These are phyloP conservation scores for Penicillium sp. DNA, from an alignment of 2,329 filamentous ascomycete genomes.

Conservation along the genomic window DNA sequence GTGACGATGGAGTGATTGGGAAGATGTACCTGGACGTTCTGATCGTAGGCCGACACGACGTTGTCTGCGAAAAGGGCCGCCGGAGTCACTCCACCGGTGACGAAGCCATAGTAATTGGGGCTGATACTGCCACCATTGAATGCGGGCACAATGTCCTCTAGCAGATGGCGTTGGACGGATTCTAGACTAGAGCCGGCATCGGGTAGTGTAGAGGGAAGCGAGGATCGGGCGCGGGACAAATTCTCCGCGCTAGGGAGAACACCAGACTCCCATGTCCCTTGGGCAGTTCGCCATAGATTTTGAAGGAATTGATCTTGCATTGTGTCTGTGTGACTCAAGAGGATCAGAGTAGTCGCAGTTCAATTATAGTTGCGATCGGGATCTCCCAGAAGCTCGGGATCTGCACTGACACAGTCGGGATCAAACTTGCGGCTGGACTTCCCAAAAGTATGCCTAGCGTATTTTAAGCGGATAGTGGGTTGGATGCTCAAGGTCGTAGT, in stretches of 20 bases:
- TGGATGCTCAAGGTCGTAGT: background rate
- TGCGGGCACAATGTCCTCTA: conserved; percentile 49
- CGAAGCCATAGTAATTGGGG: conserved; percentile 81
- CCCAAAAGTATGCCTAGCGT: conserved; percentile 3
- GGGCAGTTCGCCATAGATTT: conserved; percentile 32
- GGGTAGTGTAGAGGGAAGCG: conserved; percentile 32
- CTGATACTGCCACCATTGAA: conserved; percentile 67
- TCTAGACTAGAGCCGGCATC: conserved; percentile 33
- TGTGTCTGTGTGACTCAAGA: background rate
- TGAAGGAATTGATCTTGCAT: conserved; percentile 26
- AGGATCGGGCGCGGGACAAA: conserved; percentile 34
- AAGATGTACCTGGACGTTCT: conserved; percentile 82
- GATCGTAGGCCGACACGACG: conserved; percentile 76
- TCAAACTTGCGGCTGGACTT: conserved; percentile 17
- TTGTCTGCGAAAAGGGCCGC: conserved; percentile 81
- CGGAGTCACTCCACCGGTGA: conserved; percentile 78
- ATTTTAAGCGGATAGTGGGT: background rate
- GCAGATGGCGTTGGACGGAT: conserved; percentile 38
- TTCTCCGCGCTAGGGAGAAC: conserved; percentile 34
- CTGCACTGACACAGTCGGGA: conserved; percentile 1
- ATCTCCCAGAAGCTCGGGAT: conserved; percentile 13
- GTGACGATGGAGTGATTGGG: conserved; percentile 74
- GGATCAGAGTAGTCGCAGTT: background rate
- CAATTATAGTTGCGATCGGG: conserved; percentile 13
- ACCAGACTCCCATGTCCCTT: conserved; percentile 28